phyloP scores from a whole-genome alignment of 352 stramenopile species.

The Pythium chondricola region DNA sequence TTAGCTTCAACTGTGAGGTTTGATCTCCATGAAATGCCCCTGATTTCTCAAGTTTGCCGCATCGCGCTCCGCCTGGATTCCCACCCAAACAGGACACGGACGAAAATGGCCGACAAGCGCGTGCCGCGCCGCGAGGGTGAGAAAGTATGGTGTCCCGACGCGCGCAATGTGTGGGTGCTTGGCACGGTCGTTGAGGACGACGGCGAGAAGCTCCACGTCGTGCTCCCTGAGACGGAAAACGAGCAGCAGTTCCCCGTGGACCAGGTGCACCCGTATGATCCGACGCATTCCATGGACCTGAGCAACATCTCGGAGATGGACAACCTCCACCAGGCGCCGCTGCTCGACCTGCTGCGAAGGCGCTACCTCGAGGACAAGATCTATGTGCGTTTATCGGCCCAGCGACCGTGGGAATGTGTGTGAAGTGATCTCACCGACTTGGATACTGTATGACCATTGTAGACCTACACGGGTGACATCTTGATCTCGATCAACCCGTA shows the following conservation, averaged over 20 bases:
- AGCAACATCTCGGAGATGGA: conserved; percentile 93
- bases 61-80: neutral
- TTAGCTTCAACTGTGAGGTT: conserved; percentile 12
- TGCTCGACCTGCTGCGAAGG: conserved; percentile 84
- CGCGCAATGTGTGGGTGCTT: conserved; percentile 83
- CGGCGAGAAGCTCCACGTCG: conserved; percentile 77
- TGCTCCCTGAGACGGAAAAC: conserved; percentile 69
- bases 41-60: conserved; percentile 11
- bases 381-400: conserved; percentile 55
- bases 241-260: conserved; percentile 77
- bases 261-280: conserved; percentile 88
- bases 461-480: conserved; percentile 93
- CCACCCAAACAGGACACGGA: neutral
- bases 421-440: no score
- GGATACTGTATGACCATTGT: neutral
- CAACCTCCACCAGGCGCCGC: conserved; percentile 88
- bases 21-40: conserved; percentile 8
- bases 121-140: conserved; percentile 67
- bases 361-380: conserved; percentile 90
- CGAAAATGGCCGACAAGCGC: conserved; percentile 33
- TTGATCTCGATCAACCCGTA: conserved; percentile 96
- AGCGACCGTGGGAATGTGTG: neutral
- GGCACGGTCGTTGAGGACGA: conserved; percentile 84
- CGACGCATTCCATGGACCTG: conserved; percentile 83
- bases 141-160: conserved; percentile 83